Evolutionary conservation across 73 alveolate species (phyloP).

Genomic region (Paramecium pentaurelia): DNA sequence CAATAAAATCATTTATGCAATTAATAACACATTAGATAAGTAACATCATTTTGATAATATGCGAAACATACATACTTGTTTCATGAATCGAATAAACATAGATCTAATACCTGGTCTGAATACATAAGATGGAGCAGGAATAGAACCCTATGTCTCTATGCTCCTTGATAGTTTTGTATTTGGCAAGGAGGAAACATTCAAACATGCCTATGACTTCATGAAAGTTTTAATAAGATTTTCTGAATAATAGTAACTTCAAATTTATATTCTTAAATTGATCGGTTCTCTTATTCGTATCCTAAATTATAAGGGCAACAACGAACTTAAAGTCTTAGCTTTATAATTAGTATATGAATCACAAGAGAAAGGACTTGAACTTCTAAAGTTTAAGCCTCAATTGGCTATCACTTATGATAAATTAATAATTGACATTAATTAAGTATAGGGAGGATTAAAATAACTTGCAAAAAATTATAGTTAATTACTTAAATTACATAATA

Average conservation of each 20-base stretch:
- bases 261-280: background rate
- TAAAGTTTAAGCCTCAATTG: background rate
- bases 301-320: background rate
- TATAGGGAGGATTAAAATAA: background rate
- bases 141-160: conserved; percentile 18
- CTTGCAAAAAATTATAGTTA: background rate
- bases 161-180: background rate
- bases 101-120: background rate
- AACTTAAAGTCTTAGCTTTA: background rate
- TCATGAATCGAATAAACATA: background rate
- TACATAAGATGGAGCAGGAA: background rate
- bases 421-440: background rate
- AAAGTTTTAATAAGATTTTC: background rate
- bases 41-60: conserved; percentile 22
- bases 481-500: background rate
- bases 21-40: background rate
- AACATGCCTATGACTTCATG: background rate
- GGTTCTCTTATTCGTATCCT: conserved; percentile 4
- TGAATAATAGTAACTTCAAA: background rate
- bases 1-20: background rate
- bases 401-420: conserved; percentile 15
- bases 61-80: conserved; percentile 3
- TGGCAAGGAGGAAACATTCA: conserved; percentile 20
- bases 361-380: background rate
- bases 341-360: background rate